Conservation (phyloP, 768 basidiomycete genomes). For the Suillus variegatus region DNA sequence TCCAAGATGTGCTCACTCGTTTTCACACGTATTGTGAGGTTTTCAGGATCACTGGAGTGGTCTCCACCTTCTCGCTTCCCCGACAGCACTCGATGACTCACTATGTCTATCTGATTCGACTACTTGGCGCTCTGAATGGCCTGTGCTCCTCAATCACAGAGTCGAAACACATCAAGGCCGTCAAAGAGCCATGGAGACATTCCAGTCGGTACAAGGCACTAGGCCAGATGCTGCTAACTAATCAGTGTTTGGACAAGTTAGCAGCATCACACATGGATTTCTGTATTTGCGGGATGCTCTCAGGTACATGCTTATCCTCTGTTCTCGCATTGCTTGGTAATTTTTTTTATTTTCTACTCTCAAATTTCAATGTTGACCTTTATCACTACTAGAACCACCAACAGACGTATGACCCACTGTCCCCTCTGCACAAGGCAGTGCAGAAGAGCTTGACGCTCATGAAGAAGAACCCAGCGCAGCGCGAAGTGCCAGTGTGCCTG, state of each 20-base stretch:
- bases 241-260: conserved; percentile 28
- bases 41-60: conserved; percentile 17
- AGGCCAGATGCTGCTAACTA: conserved; percentile 34
- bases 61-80: conserved; percentile 23
- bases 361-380: not conserved
- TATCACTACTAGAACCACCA: not conserved
- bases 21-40: conserved; percentile 22
- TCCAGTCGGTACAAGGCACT: conserved; percentile 18
- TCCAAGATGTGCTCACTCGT: conserved; percentile 17
- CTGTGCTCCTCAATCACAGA: conserved; percentile 23
- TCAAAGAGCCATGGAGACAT: conserved; percentile 35
- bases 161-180: conserved; percentile 34
- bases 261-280: conserved; percentile 17
- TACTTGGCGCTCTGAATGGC: conserved; percentile 20
- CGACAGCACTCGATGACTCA: conserved; percentile 25
- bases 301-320: conserved; percentile 3
- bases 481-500: not conserved
- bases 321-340: not conserved
- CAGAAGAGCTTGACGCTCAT: too few relatives aligned
- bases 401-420: not conserved
- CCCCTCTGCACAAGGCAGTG: too few relatives aligned
- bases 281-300: conserved; percentile 21
- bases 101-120: conserved; percentile 13
- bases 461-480: not conserved
- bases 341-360: not conserved